Evolutionary conservation across 169 alveolate species (phyloP).

Genomic region (Eimeria zaria): DNA sequence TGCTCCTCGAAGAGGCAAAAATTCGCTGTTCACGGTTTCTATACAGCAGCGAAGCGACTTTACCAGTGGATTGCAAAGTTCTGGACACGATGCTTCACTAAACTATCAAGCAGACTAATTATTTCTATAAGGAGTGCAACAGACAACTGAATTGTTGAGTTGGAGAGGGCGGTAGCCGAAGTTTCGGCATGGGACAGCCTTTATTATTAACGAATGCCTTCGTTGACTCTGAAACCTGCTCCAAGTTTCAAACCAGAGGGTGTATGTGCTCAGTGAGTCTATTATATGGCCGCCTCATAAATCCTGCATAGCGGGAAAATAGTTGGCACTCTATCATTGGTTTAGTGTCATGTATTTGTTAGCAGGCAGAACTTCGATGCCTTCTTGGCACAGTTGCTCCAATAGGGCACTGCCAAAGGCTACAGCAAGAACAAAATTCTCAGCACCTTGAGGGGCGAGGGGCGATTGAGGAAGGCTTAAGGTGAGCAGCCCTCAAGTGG

Average conservation of each 20-base stretch:
- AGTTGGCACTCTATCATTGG: no score
- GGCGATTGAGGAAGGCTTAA: neutral
- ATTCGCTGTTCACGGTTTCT: neutral
- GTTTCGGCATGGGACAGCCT: neutral
- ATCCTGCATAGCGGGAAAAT: neutral
- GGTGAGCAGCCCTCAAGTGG: neutral
- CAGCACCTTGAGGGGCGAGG: neutral
- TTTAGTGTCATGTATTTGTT: neutral
- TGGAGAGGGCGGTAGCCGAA: neutral
- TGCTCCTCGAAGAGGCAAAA: neutral
- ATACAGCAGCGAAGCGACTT: neutral
- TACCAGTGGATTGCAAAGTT: neutral
- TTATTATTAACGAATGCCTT: neutral
- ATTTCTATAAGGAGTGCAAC: neutral
- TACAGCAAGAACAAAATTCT: neutral
- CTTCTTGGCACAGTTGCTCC: neutral
- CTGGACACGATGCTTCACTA: neutral
- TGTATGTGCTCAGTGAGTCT: no score
- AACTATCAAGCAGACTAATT: neutral
- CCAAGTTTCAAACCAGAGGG: neutral
- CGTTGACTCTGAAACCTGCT: neutral
- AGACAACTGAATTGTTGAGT: no score
- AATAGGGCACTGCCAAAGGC: neutral
- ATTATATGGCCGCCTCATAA: neutral
- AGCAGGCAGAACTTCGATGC: neutral